Evolutionary conservation across 2,329 filamentous ascomycete species (phyloP).

Genomic region (Calonectria leucothoes): DNA sequence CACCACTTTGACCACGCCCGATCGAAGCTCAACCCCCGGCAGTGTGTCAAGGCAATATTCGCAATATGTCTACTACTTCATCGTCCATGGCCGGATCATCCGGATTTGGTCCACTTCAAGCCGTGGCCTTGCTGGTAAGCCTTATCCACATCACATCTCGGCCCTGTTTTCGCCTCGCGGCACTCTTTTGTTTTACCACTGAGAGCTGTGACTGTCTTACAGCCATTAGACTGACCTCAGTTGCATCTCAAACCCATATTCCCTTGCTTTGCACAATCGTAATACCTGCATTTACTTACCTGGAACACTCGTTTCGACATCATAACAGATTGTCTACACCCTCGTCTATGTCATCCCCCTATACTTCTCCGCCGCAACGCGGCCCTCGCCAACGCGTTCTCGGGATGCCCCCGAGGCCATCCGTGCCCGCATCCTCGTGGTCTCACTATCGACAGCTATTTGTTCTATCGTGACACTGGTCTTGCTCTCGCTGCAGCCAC

Average conservation of each 20-base stretch:
- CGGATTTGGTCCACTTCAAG: constrained; percentile 37
- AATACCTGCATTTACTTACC: constrained; percentile 11
- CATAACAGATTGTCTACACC: constrained; percentile 78
- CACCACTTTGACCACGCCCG: background rate
- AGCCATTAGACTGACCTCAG: background rate
- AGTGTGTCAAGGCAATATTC: background rate
- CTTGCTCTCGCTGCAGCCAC: constrained; percentile 67
- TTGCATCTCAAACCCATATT: background rate
- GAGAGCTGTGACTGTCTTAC: background rate
- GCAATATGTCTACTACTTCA: constrained; percentile 13
- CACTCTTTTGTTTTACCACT: background rate
- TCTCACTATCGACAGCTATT: constrained; percentile 78
- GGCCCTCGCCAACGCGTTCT: constrained; percentile 81
- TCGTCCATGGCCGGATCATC: constrained; percentile 19
- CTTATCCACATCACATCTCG: constrained; percentile 6
- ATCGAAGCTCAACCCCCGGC: background rate
- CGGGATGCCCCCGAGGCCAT: constrained; percentile 93
- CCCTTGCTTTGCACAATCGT: background rate
- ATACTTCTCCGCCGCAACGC: constrained; percentile 83
- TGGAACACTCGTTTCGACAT: background rate
- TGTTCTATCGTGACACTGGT: constrained; percentile 74
- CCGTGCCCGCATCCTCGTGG: constrained; percentile 83
- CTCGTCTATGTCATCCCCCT: constrained; percentile 90
- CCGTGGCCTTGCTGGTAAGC: constrained; percentile 39
- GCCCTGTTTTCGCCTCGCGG: background rate